These are phyloP conservation scores for Pseudogymnoascus sp. DNA, from an alignment of 2,329 filamentous ascomycete genomes.

Conservation along the genomic window DNA sequence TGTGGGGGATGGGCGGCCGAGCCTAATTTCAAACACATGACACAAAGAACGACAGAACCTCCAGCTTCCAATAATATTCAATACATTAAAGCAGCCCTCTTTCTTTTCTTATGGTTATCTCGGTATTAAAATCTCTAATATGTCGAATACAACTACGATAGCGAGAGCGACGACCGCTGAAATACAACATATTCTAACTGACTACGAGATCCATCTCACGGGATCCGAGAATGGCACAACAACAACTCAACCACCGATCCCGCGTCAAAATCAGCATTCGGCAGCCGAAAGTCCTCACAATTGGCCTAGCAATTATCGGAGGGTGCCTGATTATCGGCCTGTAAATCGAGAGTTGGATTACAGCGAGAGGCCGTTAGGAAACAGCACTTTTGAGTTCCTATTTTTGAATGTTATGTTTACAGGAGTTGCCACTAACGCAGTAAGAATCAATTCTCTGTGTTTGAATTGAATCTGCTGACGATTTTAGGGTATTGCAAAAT, in stretches of 20 bases:
- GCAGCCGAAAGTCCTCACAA: conserved; percentile 27
- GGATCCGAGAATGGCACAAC: conserved; percentile 18
- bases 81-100: background rate
- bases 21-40: background rate
- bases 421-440: conserved; percentile 38
- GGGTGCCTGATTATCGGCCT: conserved; percentile 41
- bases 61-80: background rate
- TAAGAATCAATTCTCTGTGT: conserved; percentile 23
- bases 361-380: conserved; percentile 35
- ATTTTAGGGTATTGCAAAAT: background rate
- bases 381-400: conserved; percentile 36
- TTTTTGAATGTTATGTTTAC: conserved; percentile 46
- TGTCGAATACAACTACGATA: background rate
- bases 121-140: background rate
- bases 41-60: background rate
- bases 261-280: background rate
- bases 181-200: conserved; percentile 27
- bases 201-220: conserved; percentile 42
- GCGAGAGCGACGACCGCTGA: background rate
- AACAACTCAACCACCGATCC: background rate
- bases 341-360: conserved; percentile 37
- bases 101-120: background rate
- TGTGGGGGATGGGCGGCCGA: background rate
- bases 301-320: conserved; percentile 42
- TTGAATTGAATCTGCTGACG: background rate